A percentile compares a stretch with the other conserved stretches of the same genome.
Conservation (phyloP, 2,329 filamentous ascomycete genomes). For the Xylaria sp. region DNA sequence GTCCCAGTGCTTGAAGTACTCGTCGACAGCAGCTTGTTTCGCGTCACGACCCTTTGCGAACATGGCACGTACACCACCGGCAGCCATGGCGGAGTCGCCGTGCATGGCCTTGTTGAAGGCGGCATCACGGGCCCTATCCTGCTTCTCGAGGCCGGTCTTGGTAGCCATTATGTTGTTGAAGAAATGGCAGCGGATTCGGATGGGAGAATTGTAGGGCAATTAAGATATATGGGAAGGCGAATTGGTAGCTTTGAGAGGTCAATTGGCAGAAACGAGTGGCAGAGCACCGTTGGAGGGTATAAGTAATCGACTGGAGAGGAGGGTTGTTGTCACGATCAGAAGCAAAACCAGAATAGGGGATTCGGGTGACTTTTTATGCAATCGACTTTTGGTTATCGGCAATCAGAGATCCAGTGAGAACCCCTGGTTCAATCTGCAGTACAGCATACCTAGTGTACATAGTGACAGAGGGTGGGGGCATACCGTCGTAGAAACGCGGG, state of each 20-base stretch:
- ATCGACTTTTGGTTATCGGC: slow-evolving; percentile 33
- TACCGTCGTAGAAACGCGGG: background rate
- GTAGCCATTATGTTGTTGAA: slow-evolving; percentile 55
- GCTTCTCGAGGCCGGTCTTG: slow-evolving; percentile 73
- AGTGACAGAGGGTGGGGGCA: background rate
- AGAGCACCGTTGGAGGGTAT: background rate
- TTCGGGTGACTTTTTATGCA: slow-evolving; percentile 37
- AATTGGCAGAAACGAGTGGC: slow-evolving; percentile 23
- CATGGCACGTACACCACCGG: slow-evolving; percentile 84
- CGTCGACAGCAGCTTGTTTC: slow-evolving; percentile 84
- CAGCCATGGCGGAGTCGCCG: slow-evolving; percentile 73
- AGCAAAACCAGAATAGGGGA: slow-evolving; percentile 31
- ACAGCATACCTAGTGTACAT: background rate
- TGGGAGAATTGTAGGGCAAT: background rate
- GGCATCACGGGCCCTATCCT: slow-evolving; percentile 87
- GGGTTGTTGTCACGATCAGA: slow-evolving; percentile 28
- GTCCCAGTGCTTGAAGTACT: slow-evolving; percentile 98
- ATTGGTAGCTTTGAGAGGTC: background rate
- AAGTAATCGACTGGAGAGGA: background rate
- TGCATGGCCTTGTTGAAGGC: slow-evolving; percentile 92
- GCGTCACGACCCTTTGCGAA: slow-evolving; percentile 80
- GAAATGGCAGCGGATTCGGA: slow-evolving; percentile 10
- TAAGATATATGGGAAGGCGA: background rate
- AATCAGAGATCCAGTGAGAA: slow-evolving; percentile 9
- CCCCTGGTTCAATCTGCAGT: background rate